Conservation (phyloP, 2,329 filamentous ascomycete genomes). For the Diaporthe sp. region DNA sequence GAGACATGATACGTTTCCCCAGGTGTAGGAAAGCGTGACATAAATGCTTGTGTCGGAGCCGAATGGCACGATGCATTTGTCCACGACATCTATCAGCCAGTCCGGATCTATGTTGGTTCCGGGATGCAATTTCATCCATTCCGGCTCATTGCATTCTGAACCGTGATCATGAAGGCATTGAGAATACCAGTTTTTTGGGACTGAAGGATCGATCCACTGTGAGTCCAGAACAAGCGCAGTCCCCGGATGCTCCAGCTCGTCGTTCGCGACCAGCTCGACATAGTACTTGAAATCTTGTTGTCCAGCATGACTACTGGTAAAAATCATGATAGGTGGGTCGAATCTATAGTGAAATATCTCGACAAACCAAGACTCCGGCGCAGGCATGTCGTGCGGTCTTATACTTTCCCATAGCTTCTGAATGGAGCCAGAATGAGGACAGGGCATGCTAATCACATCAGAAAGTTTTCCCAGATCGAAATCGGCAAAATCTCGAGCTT, state of each 20-base stretch:
- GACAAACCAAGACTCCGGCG: neutral
- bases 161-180: neutral
- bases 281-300: neutral
- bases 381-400: neutral
- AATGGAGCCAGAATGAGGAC: neutral
- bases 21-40: neutral
- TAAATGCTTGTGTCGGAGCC: neutral
- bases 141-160: neutral
- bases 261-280: neutral
- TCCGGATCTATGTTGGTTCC: neutral
- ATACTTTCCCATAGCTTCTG: neutral
- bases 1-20: neutral
- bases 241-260: neutral
- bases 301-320: too few relatives aligned
- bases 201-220: neutral
- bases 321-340: neutral
- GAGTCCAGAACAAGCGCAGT: neutral
- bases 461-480: neutral
- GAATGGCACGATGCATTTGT: neutral
- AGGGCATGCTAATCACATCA: neutral
- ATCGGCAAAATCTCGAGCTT: neutral
- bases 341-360: neutral
- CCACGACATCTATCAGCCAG: neutral
- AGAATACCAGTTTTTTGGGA: neutral
- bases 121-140: neutral